Conservation (phyloP, 768 basidiomycete genomes). For the Clitopilus passeckerianus region DNA sequence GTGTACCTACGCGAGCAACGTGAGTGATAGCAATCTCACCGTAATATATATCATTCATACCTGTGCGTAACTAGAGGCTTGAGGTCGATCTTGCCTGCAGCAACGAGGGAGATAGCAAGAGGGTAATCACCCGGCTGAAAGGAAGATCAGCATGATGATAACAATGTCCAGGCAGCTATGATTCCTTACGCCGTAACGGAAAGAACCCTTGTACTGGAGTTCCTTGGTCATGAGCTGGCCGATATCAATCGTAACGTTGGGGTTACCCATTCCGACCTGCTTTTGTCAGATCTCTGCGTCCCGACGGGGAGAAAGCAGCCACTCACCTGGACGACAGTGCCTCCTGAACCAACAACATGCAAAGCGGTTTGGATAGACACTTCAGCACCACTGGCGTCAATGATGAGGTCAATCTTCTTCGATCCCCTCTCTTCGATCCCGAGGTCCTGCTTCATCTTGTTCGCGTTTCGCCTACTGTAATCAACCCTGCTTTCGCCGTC, state of each 20-base stretch:
- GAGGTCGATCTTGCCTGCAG: slow-evolving; percentile 78
- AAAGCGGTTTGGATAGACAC: slow-evolving; percentile 86
- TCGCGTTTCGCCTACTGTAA: slow-evolving; percentile 72
- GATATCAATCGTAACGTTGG: slow-evolving; percentile 73
- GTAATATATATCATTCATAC: slow-evolving; percentile 26
- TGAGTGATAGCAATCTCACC: neutral
- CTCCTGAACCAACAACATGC: slow-evolving; percentile 70
- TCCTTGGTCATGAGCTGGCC: slow-evolving; percentile 71
- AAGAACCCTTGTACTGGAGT: slow-evolving; percentile 81
- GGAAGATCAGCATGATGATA: slow-evolving; percentile 1
- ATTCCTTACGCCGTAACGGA: slow-evolving; percentile 74
- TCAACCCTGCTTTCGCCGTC: slow-evolving; percentile 63
- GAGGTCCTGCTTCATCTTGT: slow-evolving; percentile 57
- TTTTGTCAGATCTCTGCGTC: neutral
- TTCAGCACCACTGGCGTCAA: slow-evolving; percentile 93
- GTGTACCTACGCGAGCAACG: slow-evolving; percentile 40
- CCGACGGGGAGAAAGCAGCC: neutral
- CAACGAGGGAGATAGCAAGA: slow-evolving; percentile 78
- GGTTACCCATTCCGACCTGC: slow-evolving; percentile 83
- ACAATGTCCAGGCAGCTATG: neutral
- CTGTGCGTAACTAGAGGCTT: slow-evolving; percentile 88
- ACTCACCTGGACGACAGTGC: slow-evolving; percentile 64
- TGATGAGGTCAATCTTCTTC: slow-evolving; percentile 74
- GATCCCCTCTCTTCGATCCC: slow-evolving; percentile 68
- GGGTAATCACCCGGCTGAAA: slow-evolving; percentile 78